phyloP scores from a whole-genome alignment of 345 rosid genomes.

The Hypericum androsaemum region DNA sequence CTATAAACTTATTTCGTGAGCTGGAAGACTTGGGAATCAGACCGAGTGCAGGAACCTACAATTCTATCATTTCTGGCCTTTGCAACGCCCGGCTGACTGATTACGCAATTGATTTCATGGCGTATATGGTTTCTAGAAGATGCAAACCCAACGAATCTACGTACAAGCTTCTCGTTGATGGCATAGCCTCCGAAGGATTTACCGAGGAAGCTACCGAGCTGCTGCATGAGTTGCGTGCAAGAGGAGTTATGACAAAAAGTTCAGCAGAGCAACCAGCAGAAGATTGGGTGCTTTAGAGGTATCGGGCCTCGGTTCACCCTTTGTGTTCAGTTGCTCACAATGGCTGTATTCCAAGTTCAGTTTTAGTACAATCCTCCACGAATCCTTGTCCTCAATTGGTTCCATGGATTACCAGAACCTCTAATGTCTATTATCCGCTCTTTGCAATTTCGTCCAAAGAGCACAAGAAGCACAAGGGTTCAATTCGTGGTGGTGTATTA shows the following conservation, averaged over 20 bases:
- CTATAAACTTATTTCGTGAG: conserved; percentile 61
- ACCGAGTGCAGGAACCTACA: conserved; percentile 63
- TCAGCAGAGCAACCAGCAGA: conserved; percentile 60
- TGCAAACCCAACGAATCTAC: conserved; percentile 73
- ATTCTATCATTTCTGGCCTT: conserved; percentile 62
- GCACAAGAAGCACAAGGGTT: no score
- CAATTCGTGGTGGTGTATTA: no score
- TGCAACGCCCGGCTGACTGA: conserved; percentile 63
- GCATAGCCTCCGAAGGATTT: conserved; percentile 73
- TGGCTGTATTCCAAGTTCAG: conserved; percentile 4
- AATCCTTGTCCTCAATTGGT: no score
- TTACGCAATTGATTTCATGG: conserved; percentile 79
- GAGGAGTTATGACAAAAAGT: conserved; percentile 60
- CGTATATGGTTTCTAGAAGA: conserved; percentile 61
- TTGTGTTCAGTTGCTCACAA: no score
- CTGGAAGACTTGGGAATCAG: conserved; percentile 59
- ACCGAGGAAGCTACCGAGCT: conserved; percentile 67
- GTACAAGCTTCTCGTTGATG: conserved; percentile 71
- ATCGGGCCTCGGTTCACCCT: no score
- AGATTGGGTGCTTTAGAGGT: no score
- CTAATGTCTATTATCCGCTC: no score
- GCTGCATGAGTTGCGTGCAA: conserved; percentile 50
- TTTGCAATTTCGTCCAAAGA: no score
- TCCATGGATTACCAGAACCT: no score
- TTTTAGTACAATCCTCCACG: no score